Evolutionary conservation across 306 rosid species (phyloP).

Genomic region (Coriaria nepalensis): DNA sequence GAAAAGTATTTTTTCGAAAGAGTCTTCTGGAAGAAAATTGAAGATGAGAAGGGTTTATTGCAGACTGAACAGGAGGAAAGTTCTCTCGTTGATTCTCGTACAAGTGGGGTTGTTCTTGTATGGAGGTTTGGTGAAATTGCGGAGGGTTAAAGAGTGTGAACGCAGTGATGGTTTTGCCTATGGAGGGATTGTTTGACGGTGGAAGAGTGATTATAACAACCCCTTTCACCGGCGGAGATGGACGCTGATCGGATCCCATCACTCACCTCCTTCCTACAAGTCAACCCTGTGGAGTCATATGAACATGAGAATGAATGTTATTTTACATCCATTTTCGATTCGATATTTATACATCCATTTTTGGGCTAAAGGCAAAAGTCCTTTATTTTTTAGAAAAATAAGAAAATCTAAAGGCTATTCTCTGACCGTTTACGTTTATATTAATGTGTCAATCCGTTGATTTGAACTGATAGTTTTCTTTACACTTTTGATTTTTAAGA

Average conservation of each 20-base stretch:
- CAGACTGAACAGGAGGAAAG: conserved; percentile 19
- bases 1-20: conserved; percentile 22
- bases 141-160: conserved; percentile 33
- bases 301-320: no score
- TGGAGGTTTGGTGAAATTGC: conserved; percentile 6
- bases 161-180: conserved; percentile 80
- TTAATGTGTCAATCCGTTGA: no score
- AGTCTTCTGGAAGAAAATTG: conserved; percentile 19
- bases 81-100: neutral
- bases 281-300: no score
- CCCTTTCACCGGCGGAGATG: conserved; percentile 30
- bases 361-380: no score
- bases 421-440: no score
- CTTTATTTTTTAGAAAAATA: no score
- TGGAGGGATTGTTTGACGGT: conserved; percentile 59
- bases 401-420: no score
- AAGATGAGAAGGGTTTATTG: conserved; percentile 17
- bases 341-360: no score
- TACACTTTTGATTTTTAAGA: no score
- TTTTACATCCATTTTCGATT: no score
- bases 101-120: conserved; percentile 1
- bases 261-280: no score
- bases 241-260: conserved; percentile 48
- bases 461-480: no score
- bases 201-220: conserved; percentile 73